Conservation (phyloP, 306 rosid genomes). For the Coriaria nepalensis region DNA sequence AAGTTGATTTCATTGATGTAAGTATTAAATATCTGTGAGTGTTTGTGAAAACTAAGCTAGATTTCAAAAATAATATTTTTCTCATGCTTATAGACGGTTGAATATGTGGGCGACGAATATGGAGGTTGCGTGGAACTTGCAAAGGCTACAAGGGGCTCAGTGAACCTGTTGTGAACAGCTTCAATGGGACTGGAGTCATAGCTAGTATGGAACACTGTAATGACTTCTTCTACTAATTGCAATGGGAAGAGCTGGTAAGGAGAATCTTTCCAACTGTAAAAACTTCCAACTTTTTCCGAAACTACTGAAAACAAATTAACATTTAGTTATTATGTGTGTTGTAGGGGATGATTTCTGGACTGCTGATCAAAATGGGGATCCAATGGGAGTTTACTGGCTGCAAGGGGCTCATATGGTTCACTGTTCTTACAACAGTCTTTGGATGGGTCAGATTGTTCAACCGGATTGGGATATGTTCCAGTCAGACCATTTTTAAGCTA, state of each 20-base stretch:
- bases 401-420: slow-evolving; percentile 91
- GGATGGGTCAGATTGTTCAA: slow-evolving; percentile 86
- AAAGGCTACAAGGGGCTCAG: slow-evolving; percentile 35
- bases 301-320: too few relatives aligned
- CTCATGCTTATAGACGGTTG: too few relatives aligned
- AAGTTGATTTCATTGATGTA: slow-evolving; percentile 78
- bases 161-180: slow-evolving; percentile 54
- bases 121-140: too few relatives aligned
- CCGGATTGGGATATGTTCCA: slow-evolving; percentile 99
- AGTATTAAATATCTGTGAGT: too few relatives aligned
- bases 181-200: slow-evolving; percentile 62
- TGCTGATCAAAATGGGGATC: slow-evolving; percentile 78
- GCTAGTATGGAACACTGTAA: slow-evolving; percentile 94
- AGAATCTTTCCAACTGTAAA: neutral
- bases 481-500: slow-evolving; percentile 68
- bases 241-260: slow-evolving; percentile 66
- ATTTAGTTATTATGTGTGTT: too few relatives aligned
- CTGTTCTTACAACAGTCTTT: slow-evolving; percentile 79
- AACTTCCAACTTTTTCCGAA: too few relatives aligned
- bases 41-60: too few relatives aligned
- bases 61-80: too few relatives aligned
- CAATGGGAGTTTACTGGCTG: slow-evolving; percentile 77
- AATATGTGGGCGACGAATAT: too few relatives aligned
- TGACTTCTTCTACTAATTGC: slow-evolving; percentile 77
- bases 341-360: slow-evolving; percentile 94